Conservation (phyloP, 2,329 filamentous ascomycete species). For the Beauveria asiatica region DNA sequence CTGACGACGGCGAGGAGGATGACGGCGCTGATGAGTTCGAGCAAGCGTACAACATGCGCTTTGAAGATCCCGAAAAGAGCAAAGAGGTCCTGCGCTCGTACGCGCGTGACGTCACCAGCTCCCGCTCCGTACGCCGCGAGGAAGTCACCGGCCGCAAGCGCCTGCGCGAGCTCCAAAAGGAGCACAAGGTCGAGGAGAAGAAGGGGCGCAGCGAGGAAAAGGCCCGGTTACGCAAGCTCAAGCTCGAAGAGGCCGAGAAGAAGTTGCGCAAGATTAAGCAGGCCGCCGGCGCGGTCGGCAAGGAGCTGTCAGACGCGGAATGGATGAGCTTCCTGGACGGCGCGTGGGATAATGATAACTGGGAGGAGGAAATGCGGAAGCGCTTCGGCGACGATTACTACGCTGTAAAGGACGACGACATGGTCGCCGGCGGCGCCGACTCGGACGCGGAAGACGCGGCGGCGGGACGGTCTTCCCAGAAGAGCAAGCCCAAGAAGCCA, state of each 20-base stretch:
- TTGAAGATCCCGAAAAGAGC: slow-evolving; percentile 81
- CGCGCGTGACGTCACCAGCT: slow-evolving; percentile 73
- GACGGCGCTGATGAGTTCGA: slow-evolving; percentile 82
- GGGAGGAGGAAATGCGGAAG: slow-evolving; percentile 84
- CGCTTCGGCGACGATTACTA: slow-evolving; percentile 91
- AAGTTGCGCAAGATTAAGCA: slow-evolving; percentile 85
- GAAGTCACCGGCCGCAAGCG: slow-evolving; percentile 70
- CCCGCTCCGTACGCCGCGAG: slow-evolving; percentile 78
- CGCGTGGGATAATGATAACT: slow-evolving; percentile 79
- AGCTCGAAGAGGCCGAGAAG: slow-evolving; percentile 81
- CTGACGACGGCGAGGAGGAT: slow-evolving; percentile 77
- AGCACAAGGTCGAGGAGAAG: slow-evolving; percentile 72
- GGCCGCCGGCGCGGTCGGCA: slow-evolving; percentile 70
- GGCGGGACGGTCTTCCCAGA: slow-evolving; percentile 48
- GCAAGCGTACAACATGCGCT: slow-evolving; percentile 88
- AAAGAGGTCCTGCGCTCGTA: slow-evolving; percentile 86
- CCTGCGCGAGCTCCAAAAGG: slow-evolving; percentile 67
- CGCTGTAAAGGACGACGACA: slow-evolving; percentile 51
- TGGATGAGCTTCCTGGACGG: slow-evolving; percentile 80
- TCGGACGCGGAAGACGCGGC: slow-evolving; percentile 37
- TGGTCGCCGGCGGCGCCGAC: slow-evolving; percentile 50
- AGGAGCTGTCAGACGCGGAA: slow-evolving; percentile 61
- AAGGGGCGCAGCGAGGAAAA: slow-evolving; percentile 69
- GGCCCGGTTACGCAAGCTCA: slow-evolving; percentile 74
- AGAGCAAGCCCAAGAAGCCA: slow-evolving; percentile 45